Evolutionary conservation across 345 rosid species (phyloP).

Genomic region (Lumnitzera racemosa): DNA sequence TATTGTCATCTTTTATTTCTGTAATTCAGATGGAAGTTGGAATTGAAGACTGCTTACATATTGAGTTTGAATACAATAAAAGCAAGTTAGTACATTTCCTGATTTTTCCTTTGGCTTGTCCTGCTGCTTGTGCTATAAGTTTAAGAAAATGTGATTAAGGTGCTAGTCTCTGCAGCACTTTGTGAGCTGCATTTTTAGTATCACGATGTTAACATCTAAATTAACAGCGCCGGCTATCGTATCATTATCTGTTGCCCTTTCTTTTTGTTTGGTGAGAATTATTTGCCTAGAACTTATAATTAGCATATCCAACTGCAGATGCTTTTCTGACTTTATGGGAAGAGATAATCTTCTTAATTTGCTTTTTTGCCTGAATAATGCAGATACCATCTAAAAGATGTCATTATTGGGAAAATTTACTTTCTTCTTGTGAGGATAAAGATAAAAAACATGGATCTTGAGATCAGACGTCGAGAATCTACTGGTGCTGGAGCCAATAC

Average conservation of each 20-base stretch:
- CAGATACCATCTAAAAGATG: conserved; percentile 97
- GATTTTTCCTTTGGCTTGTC: neutral
- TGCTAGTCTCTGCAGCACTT: too few species aligned
- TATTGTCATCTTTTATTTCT: conserved; percentile 2
- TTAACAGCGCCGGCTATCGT: too few species aligned
- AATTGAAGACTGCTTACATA: conserved; percentile 94
- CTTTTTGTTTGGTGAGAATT: too few species aligned
- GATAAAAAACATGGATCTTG: conserved; percentile 99
- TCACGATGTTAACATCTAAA: too few species aligned
- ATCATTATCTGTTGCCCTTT: too few species aligned
- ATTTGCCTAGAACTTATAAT: too few species aligned
- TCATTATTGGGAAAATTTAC: conserved; percentile 94
- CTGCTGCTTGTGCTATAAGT: neutral
- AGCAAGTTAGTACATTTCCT: conserved; percentile 65
- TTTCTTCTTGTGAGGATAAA: conserved; percentile 98
- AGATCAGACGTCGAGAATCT: conserved; percentile 94
- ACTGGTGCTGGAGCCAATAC: conserved; percentile 96
- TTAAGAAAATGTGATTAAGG: too few species aligned
- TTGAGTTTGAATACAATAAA: conserved; percentile 96
- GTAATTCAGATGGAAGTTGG: conserved; percentile 94
- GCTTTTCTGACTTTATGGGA: too few species aligned
- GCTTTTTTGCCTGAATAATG: conserved; percentile 10
- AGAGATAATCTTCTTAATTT: neutral
- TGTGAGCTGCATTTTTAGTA: too few species aligned
- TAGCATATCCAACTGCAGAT: neutral